Base-by-base conservation (phyloP, 2,329 filamentous ascomycete species). In the Cercospora sp. region DNA sequence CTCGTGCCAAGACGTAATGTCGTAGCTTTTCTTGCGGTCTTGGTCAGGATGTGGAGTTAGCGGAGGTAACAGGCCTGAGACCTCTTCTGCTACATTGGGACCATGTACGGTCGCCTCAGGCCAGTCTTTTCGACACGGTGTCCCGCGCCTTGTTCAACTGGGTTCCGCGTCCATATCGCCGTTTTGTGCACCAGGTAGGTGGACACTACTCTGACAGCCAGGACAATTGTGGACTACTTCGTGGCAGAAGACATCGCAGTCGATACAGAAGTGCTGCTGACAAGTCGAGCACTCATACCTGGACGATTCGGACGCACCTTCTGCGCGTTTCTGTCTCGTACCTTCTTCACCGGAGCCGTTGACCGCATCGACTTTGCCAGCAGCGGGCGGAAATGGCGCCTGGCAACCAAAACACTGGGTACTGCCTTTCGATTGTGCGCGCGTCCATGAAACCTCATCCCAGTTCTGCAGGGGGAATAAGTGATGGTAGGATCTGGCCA, bases 171-270 rank as follows among this genome's bases (percentile, higher is more conserved):
- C 62, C 62, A 64, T 66, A 5, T 66, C 28, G 40, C 59, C 59
- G 21, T 66, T 66, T 37, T 32, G 59, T n/a, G 40, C 60, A 10
- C 76, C 76, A 2, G 77, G 77, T 32, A 78, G 61, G 66, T 78
- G 71, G 18, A 71, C 73, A 28, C 63, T 75, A 61, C 82, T 82
- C 74, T 89, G 90, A 79, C 95, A 99, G 0, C 94, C 94, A 0
- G 95, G 94, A 76, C 95, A 99, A 80, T 98, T 98, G 79, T 99
- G 94, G 62, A 97, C 87, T 12, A 96, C 88, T 81, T 97, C 93
- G 78, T 99, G 95, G 26, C 92, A 91, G 81, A 95, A 97, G 26
- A 97, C 89, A 79, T 99, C 95, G 79, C 95, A 99, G 79, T 99
- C 95, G 72, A 99, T 96, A 83, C 95, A 99, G 78, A 98, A 99